Evolutionary conservation across 1,284 basidiomycete species (phyloP), one percentile per base, ranked within the genome.

Genomic region (Papiliotrema laurentii): DNA sequence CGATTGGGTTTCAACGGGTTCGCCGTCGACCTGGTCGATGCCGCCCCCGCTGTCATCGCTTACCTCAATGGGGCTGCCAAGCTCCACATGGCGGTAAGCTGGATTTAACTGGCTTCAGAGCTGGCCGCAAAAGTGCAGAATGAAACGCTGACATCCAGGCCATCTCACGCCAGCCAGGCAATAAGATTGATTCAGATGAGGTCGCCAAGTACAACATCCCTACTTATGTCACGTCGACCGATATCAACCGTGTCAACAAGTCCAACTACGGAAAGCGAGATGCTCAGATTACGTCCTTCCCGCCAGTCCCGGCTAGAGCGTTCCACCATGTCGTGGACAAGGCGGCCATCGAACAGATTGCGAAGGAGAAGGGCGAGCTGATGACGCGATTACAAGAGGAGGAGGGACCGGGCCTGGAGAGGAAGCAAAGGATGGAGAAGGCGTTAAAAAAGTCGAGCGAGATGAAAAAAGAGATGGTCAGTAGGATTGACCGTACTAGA

Each of bases 1-100:
- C 53, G 60, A 11, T 62, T 85, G 7, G 84, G 85, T 3, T 91
- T 98, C 60, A 84, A 93, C 54, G 83, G 84, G 1, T 94, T 86
- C 61, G 87, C 87, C 0, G 76, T 92, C 36, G 85, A 97, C 60
- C 84, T 83, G 54, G 61, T 80, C 31, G 72, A 77, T 2, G 79
- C 76, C 0, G 75, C 76, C 0, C 58, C 66, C 0, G 63, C 75
- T 1, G 72, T 80, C 27, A 64, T 77, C 34, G 64, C 68, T 0
- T 79, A 64, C 59, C 63, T 94, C 25, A 78, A 74, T 53, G 75
- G 76, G 18, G 80, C 83, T 31, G 63, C 83, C 4, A 77, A 79
- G 43, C 62, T 92, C 37, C 86, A 91, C 69, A 78, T 83, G 21
- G 83, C 81, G 6, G 89, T 89, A 59, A 31, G 45, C 37, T n/a